These are phyloP conservation scores for Penicillium freii DNA, from an alignment of 2,329 filamentous ascomycete species.

Conservation along the genomic window DNA sequence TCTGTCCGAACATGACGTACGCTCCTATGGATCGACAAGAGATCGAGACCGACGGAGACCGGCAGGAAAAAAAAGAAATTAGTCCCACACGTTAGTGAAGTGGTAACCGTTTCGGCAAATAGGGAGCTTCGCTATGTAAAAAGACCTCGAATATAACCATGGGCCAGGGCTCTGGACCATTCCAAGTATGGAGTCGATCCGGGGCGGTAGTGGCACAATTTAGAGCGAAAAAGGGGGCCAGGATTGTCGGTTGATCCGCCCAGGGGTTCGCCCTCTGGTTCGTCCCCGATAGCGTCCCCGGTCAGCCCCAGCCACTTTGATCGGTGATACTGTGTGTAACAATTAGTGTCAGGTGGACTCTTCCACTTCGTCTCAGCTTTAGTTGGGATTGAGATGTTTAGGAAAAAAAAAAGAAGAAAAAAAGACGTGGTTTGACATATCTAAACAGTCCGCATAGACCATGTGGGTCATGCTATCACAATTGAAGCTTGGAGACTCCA, in stretches of 20 bases:
- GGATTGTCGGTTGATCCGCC: conserved; percentile 32
- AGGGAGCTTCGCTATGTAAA: neutral
- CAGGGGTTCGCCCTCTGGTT: conserved; percentile 26
- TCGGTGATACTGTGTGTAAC: conserved; percentile 1
- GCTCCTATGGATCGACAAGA: conserved; percentile 6
- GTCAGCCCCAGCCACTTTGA: conserved; percentile 1
- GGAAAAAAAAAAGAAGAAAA: too few species aligned
- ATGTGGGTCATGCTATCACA: conserved; percentile 7
- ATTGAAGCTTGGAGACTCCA: neutral
- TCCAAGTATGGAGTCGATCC: conserved; percentile 22
- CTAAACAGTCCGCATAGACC: conserved; percentile 2
- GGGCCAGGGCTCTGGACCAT: conserved; percentile 1
- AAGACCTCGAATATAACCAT: neutral
- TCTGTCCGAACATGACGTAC: conserved; percentile 15
- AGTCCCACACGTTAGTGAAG: neutral
- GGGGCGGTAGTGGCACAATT: conserved; percentile 27
- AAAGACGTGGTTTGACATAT: too few species aligned
- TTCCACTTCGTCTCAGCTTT: conserved; percentile 1
- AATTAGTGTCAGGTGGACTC: neutral
- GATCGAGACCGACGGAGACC: conserved; percentile 10
- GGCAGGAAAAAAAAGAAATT: neutral
- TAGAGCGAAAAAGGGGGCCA: conserved; percentile 14
- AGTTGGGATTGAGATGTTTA: conserved; percentile 1
- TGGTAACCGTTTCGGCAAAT: neutral
- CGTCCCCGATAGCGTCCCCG: conserved; percentile 3